Percentiles rank a stretch among this genome's conserved stretches.
These are phyloP conservation scores for Geranium incanum DNA, from an alignment of 441 rosid species.

Conservation along the genomic window DNA sequence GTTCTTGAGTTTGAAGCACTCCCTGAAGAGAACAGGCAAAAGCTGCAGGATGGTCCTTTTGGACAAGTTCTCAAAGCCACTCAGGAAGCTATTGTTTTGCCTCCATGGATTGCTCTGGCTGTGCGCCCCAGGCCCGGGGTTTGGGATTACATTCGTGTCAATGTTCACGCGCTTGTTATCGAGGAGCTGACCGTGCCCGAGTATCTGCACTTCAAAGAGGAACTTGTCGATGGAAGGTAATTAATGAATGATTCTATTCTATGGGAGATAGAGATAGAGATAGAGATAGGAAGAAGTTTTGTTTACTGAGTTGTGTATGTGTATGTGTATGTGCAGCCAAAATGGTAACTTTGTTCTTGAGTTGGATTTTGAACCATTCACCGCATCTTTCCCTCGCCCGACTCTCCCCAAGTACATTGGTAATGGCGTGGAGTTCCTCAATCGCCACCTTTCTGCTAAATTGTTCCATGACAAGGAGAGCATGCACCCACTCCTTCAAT, in stretches of 20 bases:
- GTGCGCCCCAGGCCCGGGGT: slow-evolving; percentile 93
- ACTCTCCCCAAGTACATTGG: slow-evolving; percentile 85
- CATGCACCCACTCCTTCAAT: slow-evolving; percentile 72
- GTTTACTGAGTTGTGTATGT: background rate
- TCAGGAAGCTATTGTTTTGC: slow-evolving; percentile 87
- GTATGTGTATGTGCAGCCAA: slow-evolving; percentile 30
- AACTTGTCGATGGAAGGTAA: slow-evolving; percentile 80
- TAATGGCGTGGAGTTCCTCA: slow-evolving; percentile 91
- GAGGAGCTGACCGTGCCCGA: slow-evolving; percentile 69
- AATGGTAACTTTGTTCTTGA: slow-evolving; percentile 81
- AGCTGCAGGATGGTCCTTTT: slow-evolving; percentile 54
- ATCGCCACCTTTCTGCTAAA: slow-evolving; percentile 87
- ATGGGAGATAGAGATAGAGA: no score
- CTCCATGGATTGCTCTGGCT: slow-evolving; percentile 89
- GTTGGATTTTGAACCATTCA: slow-evolving; percentile 87
- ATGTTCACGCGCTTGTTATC: slow-evolving; percentile 69
- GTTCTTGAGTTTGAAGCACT: slow-evolving; percentile 72
- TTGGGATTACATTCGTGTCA: slow-evolving; percentile 82
- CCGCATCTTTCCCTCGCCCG: slow-evolving; percentile 75
- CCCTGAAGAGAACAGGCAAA: slow-evolving; percentile 53
- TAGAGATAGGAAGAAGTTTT: no score
- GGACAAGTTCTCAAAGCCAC: slow-evolving; percentile 61
- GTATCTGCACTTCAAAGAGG: slow-evolving; percentile 83
- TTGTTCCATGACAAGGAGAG: slow-evolving; percentile 93
- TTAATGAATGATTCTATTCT: background rate